Conservation (phyloP, 371 early-diverging fungal species). For the Mortierella sp. region DNA sequence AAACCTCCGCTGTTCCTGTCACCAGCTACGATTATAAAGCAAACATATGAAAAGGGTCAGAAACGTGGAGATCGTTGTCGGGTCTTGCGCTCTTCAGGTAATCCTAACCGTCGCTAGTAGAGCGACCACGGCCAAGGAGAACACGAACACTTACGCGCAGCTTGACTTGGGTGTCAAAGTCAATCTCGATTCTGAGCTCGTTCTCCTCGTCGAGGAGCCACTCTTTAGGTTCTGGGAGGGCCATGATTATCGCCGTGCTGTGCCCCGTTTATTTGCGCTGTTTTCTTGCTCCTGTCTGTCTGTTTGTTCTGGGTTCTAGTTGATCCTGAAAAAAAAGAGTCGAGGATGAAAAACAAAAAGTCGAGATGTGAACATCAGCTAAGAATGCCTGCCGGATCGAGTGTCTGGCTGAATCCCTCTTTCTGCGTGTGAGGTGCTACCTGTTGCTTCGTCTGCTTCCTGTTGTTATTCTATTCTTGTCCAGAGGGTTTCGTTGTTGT, state of each 20-base stretch:
- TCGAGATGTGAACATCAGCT: background rate
- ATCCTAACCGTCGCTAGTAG: no score
- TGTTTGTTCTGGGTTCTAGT: background rate
- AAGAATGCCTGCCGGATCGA: background rate
- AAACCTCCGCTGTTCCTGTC: constrained; percentile 90
- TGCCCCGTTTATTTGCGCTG: background rate
- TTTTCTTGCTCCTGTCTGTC: background rate
- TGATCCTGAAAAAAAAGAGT: background rate
- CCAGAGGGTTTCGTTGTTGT: background rate
- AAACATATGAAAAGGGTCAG: background rate
- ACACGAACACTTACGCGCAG: constrained; percentile 59
- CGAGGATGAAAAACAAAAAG: background rate
- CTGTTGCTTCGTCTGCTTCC: background rate
- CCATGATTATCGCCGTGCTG: background rate
- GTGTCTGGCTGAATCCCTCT: background rate
- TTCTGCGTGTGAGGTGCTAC: background rate
- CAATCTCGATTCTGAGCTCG: constrained; percentile 72
- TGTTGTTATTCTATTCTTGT: background rate
- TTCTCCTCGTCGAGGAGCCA: constrained; percentile 64
- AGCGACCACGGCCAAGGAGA: background rate
- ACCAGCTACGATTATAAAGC: constrained; percentile 62
- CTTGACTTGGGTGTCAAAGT: constrained; percentile 60
- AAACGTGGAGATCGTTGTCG: background rate
- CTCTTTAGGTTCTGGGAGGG: constrained; percentile 50
- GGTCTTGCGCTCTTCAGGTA: no score